phyloP scores from a whole-genome alignment of 176 grass and related monocot genomes.

The Phyllostachys edulis region DNA sequence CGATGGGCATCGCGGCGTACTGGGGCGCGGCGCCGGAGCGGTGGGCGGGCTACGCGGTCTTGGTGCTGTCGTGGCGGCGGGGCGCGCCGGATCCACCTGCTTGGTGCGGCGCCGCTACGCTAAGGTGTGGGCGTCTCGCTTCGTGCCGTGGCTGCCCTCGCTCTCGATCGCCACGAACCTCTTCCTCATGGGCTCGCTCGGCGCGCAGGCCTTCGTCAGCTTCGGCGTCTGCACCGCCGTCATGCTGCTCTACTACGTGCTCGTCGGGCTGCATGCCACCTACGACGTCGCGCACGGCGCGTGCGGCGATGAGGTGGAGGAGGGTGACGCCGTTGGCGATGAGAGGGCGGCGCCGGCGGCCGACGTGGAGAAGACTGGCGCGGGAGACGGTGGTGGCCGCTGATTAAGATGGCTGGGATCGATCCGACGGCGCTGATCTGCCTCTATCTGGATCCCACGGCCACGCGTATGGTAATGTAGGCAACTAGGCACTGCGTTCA shows the following conservation, averaged over 20 bases:
- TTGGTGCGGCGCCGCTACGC: too few species aligned
- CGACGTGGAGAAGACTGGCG: conserved; percentile 45
- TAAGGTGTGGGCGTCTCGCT: conserved; percentile 87
- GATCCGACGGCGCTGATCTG: too few species aligned
- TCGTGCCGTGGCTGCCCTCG: conserved; percentile 92
- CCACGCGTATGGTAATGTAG: background rate
- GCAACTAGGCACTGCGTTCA: background rate
- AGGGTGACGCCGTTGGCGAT: background rate
- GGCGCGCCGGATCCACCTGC: conserved; percentile 65
- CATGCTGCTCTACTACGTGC: conserved; percentile 84
- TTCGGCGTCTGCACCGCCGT: conserved; percentile 69
- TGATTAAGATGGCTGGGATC: background rate
- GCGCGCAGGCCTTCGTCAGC: conserved; percentile 60
- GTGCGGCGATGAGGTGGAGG: background rate
- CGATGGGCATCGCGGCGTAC: conserved; percentile 62
- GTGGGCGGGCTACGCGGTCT: conserved; percentile 59
- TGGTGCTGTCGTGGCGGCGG: conserved; percentile 59
- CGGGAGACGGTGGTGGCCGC: background rate
- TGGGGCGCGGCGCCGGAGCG: conserved; percentile 56
- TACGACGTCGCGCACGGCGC: conserved; percentile 76
- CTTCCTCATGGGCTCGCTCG: conserved; percentile 94
- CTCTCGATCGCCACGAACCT: conserved; percentile 94
- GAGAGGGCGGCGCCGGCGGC: conserved; percentile 4
- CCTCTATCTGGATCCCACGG: background rate
- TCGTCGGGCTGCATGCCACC: conserved; percentile 87